Percentiles rank a stretch among this genome's conserved stretches.
Evolutionary conservation across 208 protist species (phyloP).

Genomic region (Naegleria lovaniensis): DNA sequence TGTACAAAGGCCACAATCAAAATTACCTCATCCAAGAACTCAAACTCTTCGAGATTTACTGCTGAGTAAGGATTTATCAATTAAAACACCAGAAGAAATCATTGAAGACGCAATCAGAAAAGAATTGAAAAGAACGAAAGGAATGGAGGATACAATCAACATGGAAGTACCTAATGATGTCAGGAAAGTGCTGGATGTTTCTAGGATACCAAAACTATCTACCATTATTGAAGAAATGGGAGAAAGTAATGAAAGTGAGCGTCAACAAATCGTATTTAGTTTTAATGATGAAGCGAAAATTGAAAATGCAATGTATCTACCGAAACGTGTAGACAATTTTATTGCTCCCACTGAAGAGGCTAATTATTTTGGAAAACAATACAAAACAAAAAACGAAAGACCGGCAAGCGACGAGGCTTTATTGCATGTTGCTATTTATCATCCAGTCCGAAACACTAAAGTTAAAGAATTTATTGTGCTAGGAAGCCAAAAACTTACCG

Average conservation of each 20-base stretch:
- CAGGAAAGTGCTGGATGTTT: background rate
- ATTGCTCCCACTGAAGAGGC: background rate
- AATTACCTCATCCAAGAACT: background rate
- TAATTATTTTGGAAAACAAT: background rate
- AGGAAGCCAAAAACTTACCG: conserved; percentile 44
- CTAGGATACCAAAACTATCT: background rate
- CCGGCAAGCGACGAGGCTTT: conserved; percentile 33
- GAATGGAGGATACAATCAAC: background rate
- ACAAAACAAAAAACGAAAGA: background rate
- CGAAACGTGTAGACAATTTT: background rate
- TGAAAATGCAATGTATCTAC: background rate
- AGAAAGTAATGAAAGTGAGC: background rate
- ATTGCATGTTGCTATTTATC: conserved; percentile 40
- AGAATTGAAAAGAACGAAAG: background rate
- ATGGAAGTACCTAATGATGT: background rate
- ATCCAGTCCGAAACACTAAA: conserved; percentile 36
- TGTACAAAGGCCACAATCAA: no score
- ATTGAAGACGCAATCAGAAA: background rate
- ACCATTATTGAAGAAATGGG: background rate
- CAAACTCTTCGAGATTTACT: background rate
- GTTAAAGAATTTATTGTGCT: conserved; percentile 43
- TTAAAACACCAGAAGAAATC: background rate
- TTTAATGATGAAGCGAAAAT: background rate
- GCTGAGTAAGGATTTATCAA: background rate
- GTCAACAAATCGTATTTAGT: background rate